phyloP scores from a whole-genome alignment of 2,329 filamentous ascomycete species.

The Fonsecaea multimorphosa region DNA sequence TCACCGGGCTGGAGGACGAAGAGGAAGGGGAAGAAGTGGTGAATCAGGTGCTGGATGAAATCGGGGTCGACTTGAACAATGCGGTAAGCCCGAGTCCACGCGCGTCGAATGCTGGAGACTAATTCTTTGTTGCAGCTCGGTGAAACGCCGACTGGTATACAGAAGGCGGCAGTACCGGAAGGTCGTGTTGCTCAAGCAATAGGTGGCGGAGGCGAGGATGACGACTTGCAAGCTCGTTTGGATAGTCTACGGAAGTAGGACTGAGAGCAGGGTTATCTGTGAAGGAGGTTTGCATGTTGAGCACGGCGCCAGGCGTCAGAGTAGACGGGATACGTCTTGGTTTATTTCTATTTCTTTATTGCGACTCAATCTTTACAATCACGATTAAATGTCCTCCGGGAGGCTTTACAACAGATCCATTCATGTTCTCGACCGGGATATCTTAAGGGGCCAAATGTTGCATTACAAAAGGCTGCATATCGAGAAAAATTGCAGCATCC shows the following conservation, averaged over 20 bases:
- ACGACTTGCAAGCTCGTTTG: constrained; percentile 90
- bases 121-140: constrained; percentile 68
- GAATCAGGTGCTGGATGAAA: constrained; percentile 94
- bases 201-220: constrained; percentile 72
- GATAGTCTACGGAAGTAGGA: constrained; percentile 74
- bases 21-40: constrained; percentile 97
- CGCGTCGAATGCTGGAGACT: neutral
- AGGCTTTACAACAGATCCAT: neutral
- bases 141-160: constrained; percentile 84
- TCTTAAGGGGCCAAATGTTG: neutral
- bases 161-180: constrained; percentile 74
- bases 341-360: neutral
- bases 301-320: constrained; percentile 28
- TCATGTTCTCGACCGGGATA: neutral
- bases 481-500: neutral
- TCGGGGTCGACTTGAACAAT: constrained; percentile 90
- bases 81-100: constrained; percentile 64
- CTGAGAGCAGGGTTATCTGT: neutral
- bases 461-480: neutral
- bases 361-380: neutral
- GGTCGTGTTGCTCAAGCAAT: constrained; percentile 84
- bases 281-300: constrained; percentile 5
- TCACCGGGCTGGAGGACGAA: constrained; percentile 87
- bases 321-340: neutral
- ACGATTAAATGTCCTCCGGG: neutral